Evolutionary conservation across 257 asterid species (phyloP), one percentile per base, ranked within the genome.

Genomic region (Orobanche coerulescens): DNA sequence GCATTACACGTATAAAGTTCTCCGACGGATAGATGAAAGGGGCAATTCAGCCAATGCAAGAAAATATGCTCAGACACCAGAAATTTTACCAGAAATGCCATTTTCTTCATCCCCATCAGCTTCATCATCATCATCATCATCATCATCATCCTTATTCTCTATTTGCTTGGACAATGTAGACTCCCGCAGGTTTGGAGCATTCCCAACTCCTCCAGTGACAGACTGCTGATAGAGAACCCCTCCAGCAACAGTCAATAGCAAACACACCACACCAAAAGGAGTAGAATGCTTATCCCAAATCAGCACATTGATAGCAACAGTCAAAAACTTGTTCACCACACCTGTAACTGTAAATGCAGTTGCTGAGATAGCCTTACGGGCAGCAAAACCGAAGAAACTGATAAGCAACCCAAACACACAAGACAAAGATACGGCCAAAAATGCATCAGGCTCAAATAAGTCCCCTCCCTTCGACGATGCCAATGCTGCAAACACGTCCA

Each of bases 201-300:
- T 78, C 69, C 60, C 82, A 67, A 53, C 71, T 48, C 78, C 77
- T 68, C 82, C 86, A 18, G 95, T 83, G 50, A 93, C 96, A 22
- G 97, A 93, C 72, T 93, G 98, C 89, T 89, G 98, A 73, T 93
- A 93, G 23, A 93, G 71, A 71, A 89, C 85, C 55, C 98, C 96
- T 56, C 97, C 98, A 57, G 77, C 82, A 75, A 86, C 67, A 3
- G 98, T 93, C 51, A 83, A 11, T 26, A 93, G 83, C 79, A 93
- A 81, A 74, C 96, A 93, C 47, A 84, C 58, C 80, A 93, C 70
- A 54, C 97, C 98, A 31, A 86, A 69, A n/a, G 95, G 96, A 61
- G 84, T 82, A 30, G 98, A 91, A 76, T 89, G 98, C 77, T 89
- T 93, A 79, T 93, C 98, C 98, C 98, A 93, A 61, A 93, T 88